Evolutionary conservation across 139 green algal species (phyloP), one percentile per base, ranked within the genome.

Genomic region (Closterium sp.): DNA sequence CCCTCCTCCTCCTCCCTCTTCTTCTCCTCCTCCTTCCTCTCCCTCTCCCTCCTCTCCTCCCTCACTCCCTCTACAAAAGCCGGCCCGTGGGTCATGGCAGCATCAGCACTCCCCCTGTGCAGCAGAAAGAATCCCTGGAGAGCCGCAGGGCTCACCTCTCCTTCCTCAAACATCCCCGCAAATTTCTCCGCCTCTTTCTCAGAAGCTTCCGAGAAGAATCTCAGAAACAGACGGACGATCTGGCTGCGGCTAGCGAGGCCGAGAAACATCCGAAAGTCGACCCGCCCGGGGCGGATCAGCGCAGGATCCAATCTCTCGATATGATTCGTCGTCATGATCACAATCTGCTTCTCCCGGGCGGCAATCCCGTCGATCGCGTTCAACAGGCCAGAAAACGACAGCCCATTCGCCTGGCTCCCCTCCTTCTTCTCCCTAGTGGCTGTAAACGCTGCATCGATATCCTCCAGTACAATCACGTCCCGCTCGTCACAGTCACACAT

Each of bases 261-360:
- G 1, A 94, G 29, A 30, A 62, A 94, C 32, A 95, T 70, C 13
- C 89, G 86, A 9, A 94, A 50, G 34, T 95, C 94, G 22, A 94
- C 79, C 9, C 94, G 93, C 0, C 96, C 96, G 11, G 95, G 95
- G 4, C 96, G 89, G 1, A 96, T 94, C 21, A 97, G 91, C 4
- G 96, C 96, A 2, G 62, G 32, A 38, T 86, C 91, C 24, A 97
- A 90, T 4, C 90, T 85, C 17, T 96, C 93, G 10, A 95, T 89
- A 87, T 97, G 95, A 86, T 97, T 97, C 28, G 95, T 96, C 31
- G 96, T 97, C 94, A 97, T 96, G 92, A 97, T 94, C 62, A 97
- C 87, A 34, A 97, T 92, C 6, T 95, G 91, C 2, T 95, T 94
- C 94, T 96, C 92, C 89, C 96, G 94, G 9, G 94, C 92, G 2